These are phyloP conservation scores for Globisporangium ultimum DNA, from an alignment of 352 stramenopile genomes.

Conservation along the genomic window DNA sequence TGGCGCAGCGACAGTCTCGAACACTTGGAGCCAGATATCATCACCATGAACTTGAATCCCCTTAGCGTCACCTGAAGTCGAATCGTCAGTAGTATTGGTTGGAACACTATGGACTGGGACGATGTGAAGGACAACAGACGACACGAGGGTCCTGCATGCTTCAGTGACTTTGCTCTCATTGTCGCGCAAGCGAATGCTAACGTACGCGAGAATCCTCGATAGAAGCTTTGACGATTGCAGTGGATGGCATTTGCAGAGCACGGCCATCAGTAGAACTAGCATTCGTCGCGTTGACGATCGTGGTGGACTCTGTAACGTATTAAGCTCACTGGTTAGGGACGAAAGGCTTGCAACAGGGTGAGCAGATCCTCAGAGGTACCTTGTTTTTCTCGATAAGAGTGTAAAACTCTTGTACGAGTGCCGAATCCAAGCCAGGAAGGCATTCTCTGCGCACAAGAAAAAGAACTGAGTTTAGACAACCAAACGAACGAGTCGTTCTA, in stretches of 20 bases:
- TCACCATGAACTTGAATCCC: no score
- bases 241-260: constrained; percentile 49
- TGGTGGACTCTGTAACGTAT: constrained; percentile 24
- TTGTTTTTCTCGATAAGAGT: constrained; percentile 59
- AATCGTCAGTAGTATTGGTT: neutral
- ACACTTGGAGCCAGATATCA: constrained; percentile 7
- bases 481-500: neutral
- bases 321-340: neutral
- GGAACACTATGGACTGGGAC: constrained; percentile 18
- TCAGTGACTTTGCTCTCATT: constrained; percentile 51
- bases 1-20: constrained; percentile 30
- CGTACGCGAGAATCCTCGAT: constrained; percentile 39
- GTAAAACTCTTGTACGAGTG: constrained; percentile 40
- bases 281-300: constrained; percentile 54
- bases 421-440: constrained; percentile 28
- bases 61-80: neutral
- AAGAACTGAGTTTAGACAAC: neutral
- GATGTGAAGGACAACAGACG: constrained; percentile 44
- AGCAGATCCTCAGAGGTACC: constrained; percentile 19
- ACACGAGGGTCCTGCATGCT: constrained; percentile 50
- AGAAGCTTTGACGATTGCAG: constrained; percentile 28
- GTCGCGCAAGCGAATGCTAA: constrained; percentile 49
- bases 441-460: constrained; percentile 23
- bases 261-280: constrained; percentile 54
- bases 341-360: neutral